Evolutionary conservation across 768 basidiomycete species (phyloP).

Genomic region (Kwoniella mangroviensis): DNA sequence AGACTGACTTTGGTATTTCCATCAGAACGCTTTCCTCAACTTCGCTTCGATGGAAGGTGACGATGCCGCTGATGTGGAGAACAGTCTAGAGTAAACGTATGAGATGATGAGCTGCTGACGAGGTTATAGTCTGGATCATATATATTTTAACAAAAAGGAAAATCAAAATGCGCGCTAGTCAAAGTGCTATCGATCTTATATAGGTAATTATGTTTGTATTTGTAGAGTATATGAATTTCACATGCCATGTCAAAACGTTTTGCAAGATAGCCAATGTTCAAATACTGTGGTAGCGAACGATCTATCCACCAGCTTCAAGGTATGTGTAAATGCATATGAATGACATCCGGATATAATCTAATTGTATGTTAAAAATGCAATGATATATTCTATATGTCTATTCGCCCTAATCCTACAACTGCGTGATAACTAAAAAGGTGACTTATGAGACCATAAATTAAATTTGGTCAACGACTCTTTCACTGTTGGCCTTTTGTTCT

Average conservation of each 20-base stretch:
- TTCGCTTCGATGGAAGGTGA: constrained; percentile 90
- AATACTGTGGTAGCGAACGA: too few relatives aligned
- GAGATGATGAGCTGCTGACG: neutral
- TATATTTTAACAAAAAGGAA: neutral
- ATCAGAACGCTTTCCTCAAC: constrained; percentile 77
- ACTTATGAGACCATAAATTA: constrained; percentile 1
- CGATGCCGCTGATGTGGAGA: constrained; percentile 93
- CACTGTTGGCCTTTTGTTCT: constrained; percentile 11
- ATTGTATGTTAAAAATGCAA: constrained; percentile 2
- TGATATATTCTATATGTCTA: constrained; percentile 1
- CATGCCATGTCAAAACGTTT: constrained; percentile 1
- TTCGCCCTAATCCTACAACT: constrained; percentile 3
- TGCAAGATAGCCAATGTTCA: too few relatives aligned
- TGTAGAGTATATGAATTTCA: constrained; percentile 9
- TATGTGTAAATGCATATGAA: constrained; percentile 6
- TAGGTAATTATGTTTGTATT: constrained; percentile 18
- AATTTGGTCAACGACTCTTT: constrained; percentile 27
- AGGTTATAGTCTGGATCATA: neutral
- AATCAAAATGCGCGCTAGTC: neutral
- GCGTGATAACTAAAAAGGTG: neutral
- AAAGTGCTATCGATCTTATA: constrained; percentile 8
- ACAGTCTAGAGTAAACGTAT: constrained; percentile 75
- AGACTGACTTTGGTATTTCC: constrained; percentile 11
- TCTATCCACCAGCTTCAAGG: neutral
- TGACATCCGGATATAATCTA: constrained; percentile 3